phyloP scores from a whole-genome alignment of 1,284 basidiomycete species.

The Heterobasidion occidentale region DNA sequence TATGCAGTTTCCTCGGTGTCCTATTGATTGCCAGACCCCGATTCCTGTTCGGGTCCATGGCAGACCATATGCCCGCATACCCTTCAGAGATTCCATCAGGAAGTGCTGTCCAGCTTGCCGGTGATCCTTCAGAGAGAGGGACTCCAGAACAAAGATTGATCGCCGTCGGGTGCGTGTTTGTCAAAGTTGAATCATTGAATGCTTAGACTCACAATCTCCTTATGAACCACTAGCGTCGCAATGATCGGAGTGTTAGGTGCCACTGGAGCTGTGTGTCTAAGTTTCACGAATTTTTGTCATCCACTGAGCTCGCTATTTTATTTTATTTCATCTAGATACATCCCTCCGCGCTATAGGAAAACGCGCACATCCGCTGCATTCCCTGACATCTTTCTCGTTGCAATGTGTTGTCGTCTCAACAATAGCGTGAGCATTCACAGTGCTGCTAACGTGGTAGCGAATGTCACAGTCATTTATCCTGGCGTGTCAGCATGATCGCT shows the following conservation, averaged over 20 bases:
- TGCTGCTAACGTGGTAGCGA: neutral
- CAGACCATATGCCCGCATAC: slow-evolving; percentile 5
- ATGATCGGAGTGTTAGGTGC: slow-evolving; percentile 54
- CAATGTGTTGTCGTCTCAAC: slow-evolving; percentile 50
- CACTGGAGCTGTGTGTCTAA: slow-evolving; percentile 48
- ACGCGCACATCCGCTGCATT: slow-evolving; percentile 67
- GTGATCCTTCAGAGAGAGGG: slow-evolving; percentile 8
- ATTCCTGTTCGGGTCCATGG: slow-evolving; percentile 22
- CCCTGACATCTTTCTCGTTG: slow-evolving; percentile 60
- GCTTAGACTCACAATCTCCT: no score
- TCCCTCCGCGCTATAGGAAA: slow-evolving; percentile 67
- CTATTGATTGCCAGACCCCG: slow-evolving; percentile 38
- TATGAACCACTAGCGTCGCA: slow-evolving; percentile 30
- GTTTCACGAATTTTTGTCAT: neutral
- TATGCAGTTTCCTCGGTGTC: slow-evolving; percentile 41
- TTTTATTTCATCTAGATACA: slow-evolving; percentile 35
- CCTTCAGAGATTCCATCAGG: slow-evolving; percentile 1
- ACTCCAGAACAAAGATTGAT: slow-evolving; percentile 27
- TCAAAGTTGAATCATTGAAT: no score
- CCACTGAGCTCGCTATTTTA: neutral
- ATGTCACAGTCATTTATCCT: slow-evolving; percentile 5
- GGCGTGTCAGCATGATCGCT: slow-evolving; percentile 31
- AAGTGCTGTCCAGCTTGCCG: neutral
- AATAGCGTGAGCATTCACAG: slow-evolving; percentile 29
- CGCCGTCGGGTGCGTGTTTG: slow-evolving; percentile 25